Evolutionary conservation across 805 yeast species (phyloP).

Genomic region (Candida vaughaniae): DNA sequence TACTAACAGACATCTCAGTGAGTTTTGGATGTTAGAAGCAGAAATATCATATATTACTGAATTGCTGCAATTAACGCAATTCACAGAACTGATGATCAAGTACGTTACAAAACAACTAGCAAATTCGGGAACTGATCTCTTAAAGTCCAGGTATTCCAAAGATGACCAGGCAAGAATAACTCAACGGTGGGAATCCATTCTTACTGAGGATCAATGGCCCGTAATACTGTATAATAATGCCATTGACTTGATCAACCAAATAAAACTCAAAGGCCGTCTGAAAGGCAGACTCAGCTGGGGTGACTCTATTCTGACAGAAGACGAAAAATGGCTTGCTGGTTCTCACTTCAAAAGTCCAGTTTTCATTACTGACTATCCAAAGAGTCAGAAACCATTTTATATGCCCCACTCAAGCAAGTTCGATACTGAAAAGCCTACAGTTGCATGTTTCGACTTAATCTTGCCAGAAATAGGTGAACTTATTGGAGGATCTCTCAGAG

Average conservation of each 20-base stretch:
- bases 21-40: slow-evolving; percentile 97
- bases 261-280: slow-evolving; percentile 35
- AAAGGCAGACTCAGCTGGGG: slow-evolving; percentile 55
- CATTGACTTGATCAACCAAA: slow-evolving; percentile 43
- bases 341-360: slow-evolving; percentile 68
- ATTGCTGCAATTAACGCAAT: slow-evolving; percentile 58
- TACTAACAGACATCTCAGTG: slow-evolving; percentile 88
- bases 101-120: slow-evolving; percentile 26
- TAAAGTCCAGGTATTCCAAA: slow-evolving; percentile 36
- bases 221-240: slow-evolving; percentile 77
- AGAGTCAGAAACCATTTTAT: slow-evolving; percentile 79
- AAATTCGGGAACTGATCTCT: slow-evolving; percentile 22
- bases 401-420: slow-evolving; percentile 59
- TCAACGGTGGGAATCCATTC: slow-evolving; percentile 61
- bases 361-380: slow-evolving; percentile 88
- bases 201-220: slow-evolving; percentile 54
- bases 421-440: slow-evolving; percentile 50
- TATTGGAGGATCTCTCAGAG: slow-evolving; percentile 93
- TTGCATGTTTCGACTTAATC: slow-evolving; percentile 85
- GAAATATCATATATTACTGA: slow-evolving; percentile 69
- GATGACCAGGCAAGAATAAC: slow-evolving; percentile 36
- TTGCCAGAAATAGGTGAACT: slow-evolving; percentile 93
- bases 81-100: slow-evolving; percentile 72
- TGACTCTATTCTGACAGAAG: slow-evolving; percentile 72
- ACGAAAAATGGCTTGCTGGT: slow-evolving; percentile 89